phyloP scores from a whole-genome alignment of 208 protist species.

The Acanthamoeba castellanii region DNA sequence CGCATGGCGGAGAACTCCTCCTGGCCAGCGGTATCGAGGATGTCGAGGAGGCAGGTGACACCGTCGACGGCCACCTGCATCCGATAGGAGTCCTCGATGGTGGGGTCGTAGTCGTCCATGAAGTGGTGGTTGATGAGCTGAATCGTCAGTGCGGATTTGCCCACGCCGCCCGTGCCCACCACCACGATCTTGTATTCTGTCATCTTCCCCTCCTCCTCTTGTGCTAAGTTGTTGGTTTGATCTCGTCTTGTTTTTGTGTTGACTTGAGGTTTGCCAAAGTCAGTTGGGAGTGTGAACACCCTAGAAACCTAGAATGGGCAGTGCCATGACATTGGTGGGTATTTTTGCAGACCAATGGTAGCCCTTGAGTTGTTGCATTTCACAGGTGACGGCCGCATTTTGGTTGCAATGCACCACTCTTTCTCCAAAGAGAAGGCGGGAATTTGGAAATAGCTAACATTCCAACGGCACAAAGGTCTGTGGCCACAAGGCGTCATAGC shows the following conservation, averaged over 20 bases:
- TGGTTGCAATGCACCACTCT: too few relatives aligned
- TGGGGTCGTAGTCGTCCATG: conserved; percentile 83
- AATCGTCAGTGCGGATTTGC: conserved; percentile 91
- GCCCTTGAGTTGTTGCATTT: too few relatives aligned
- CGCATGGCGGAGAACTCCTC: conserved; percentile 84
- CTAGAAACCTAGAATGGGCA: too few relatives aligned
- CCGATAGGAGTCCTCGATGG: conserved; percentile 79
- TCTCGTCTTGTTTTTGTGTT: neutral
- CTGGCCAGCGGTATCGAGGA: conserved; percentile 88
- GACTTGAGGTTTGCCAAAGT: too few relatives aligned
- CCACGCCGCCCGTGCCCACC: conserved; percentile 86
- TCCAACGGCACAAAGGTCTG: too few relatives aligned
- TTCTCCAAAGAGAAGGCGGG: too few relatives aligned
- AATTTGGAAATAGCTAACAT: too few relatives aligned
- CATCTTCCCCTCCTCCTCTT: neutral
- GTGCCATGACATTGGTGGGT: too few relatives aligned
- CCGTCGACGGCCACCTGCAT: conserved; percentile 86
- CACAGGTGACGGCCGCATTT: too few relatives aligned
- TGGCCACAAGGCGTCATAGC: too few relatives aligned
- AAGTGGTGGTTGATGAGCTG: conserved; percentile 90
- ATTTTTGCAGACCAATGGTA: too few relatives aligned
- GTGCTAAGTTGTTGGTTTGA: neutral
- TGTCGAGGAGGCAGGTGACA: conserved; percentile 87
- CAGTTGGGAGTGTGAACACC: too few relatives aligned
- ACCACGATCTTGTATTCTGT: conserved; percentile 75